Evolutionary conservation across 345 rosid genomes (phyloP).

Genomic region (Erodium maritimum): DNA sequence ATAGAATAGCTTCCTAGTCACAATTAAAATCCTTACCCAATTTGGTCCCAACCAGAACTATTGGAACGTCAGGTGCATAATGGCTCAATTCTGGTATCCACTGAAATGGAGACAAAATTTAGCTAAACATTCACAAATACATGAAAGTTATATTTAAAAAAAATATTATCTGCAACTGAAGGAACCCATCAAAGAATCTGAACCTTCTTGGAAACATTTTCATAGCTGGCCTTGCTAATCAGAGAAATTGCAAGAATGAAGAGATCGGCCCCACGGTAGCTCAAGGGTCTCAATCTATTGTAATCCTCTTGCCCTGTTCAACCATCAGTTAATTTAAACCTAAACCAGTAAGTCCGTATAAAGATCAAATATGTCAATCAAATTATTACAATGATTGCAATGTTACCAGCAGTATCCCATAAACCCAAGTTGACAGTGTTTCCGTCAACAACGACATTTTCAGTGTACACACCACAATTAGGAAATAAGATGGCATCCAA

Average conservation of each 20-base stretch:
- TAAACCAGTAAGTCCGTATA: not conserved
- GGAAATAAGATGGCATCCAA: not conserved
- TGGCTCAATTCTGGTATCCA: conserved; percentile 98
- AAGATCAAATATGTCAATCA: conserved; percentile 3
- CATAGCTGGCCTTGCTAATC: conserved; percentile 98
- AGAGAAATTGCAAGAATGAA: conserved; percentile 91
- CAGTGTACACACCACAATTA: conserved; percentile 18
- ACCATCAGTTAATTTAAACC: conserved; percentile 1
- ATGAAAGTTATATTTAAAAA: too few species aligned
- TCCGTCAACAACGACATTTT: conserved; percentile 88
- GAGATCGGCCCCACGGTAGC: conserved; percentile 93
- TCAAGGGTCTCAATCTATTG: conserved; percentile 80
- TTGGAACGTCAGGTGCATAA: conserved; percentile 90
- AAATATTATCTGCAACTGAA: not conserved
- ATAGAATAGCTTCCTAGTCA: too few species aligned
- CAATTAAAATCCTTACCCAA: conserved; percentile 42
- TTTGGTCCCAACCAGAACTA: conserved; percentile 87
- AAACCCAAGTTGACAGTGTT: conserved; percentile 76
- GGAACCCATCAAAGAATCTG: conserved; percentile 1
- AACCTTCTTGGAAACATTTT: conserved; percentile 92
- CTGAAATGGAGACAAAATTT: conserved; percentile 26
- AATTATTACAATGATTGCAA: not conserved
- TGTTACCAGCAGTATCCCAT: conserved; percentile 95
- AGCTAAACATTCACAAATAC: not conserved
- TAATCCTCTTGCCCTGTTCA: conserved; percentile 87